Base-by-base conservation (phyloP, 108 stramenopile genomes). In the Fragilaria radians region DNA sequence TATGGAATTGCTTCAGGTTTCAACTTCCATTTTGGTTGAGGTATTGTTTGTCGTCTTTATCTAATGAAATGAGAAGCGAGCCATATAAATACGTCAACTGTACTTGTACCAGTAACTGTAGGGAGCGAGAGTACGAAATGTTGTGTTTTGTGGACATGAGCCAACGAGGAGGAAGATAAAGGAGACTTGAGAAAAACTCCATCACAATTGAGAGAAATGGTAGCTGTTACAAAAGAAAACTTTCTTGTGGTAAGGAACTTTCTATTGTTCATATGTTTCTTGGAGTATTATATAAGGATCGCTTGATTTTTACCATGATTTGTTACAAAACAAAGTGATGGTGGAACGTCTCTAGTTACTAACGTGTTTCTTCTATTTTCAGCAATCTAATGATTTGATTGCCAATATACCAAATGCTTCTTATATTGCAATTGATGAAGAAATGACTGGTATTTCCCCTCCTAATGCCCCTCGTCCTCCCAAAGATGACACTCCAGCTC, bases 401-500 rank as follows among this genome's bases (percentile, higher is more conserved):
- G 28, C 59, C 26, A 74, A 81, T 54, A 68, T 91, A 4, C 85
- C 84, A 28, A 65, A 67, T 17, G 78, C 90, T 32, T 67, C 90
- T 21, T 91, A 63, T 64, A 60, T 87, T 18, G 70, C 86, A 14
- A 80, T 91, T 32, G 86, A 91, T 57, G 83, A 85, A 48, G 90
- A 91, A 72, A 86, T 91, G 85, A 91, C 83, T 1, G 90, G 90
- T 5, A 91, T 91, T 30, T 54, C 29, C 1, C n/a, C 84, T 4
- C 81, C 79, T 25, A 42, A 27, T 32, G 18, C 7, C 42, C 28
- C 52, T 21, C 54, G 66, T 19, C 62, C 74, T 1, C 65, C 76
- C 56, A 88, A 91, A 59, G 72, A 79, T 9, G 74, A 88, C 32
- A 57, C 78, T 28, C 90, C 90, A 2, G 32, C 34, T 4, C 62